Evolutionary conservation across 306 rosid genomes (phyloP).

Genomic region (Inga laurina): DNA sequence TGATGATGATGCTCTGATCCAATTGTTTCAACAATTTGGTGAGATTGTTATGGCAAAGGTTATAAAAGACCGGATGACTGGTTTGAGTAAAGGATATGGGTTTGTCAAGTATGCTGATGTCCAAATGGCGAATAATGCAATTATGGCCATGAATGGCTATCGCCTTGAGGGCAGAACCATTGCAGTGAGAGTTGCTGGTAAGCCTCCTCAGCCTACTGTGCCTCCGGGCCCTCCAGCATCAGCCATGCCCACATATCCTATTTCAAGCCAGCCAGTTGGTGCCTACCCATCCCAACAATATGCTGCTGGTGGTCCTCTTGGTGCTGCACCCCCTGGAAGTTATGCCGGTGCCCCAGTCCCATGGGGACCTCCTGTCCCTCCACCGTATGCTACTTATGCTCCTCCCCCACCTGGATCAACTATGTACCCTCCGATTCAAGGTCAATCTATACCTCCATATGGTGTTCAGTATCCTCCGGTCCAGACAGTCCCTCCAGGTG

Average conservation of each 20-base stretch:
- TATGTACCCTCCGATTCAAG: slow-evolving; percentile 78
- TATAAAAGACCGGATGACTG: slow-evolving; percentile 80
- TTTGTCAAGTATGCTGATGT: slow-evolving; percentile 91
- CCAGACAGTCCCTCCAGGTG: slow-evolving; percentile 82
- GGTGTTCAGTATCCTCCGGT: slow-evolving; percentile 81
- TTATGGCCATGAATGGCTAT: slow-evolving; percentile 85
- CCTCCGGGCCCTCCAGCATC: slow-evolving; percentile 90
- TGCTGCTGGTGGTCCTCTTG: slow-evolving; percentile 72
- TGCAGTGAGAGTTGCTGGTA: slow-evolving; percentile 98
- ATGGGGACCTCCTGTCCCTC: slow-evolving; percentile 95
- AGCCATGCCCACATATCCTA: slow-evolving; percentile 70
- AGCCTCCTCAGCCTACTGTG: slow-evolving; percentile 92
- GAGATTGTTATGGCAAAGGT: slow-evolving; percentile 98
- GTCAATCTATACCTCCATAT: slow-evolving; percentile 80
- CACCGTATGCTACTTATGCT: slow-evolving; percentile 72
- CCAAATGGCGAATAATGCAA: slow-evolving; percentile 93
- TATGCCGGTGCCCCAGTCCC: slow-evolving; percentile 76
- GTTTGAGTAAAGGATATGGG: slow-evolving; percentile 94
- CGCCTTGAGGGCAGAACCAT: slow-evolving; percentile 92
- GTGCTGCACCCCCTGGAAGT: slow-evolving; percentile 67
- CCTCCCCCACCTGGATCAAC: slow-evolving; percentile 95
- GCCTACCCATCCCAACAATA: slow-evolving; percentile 94
- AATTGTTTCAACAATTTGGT: slow-evolving; percentile 87
- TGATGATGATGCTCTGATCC: slow-evolving; percentile 86
- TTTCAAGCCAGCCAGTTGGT: slow-evolving; percentile 70